These are phyloP conservation scores for Nicotiana benthamiana DNA, from an alignment of 257 asterid species.

Conservation along the genomic window DNA sequence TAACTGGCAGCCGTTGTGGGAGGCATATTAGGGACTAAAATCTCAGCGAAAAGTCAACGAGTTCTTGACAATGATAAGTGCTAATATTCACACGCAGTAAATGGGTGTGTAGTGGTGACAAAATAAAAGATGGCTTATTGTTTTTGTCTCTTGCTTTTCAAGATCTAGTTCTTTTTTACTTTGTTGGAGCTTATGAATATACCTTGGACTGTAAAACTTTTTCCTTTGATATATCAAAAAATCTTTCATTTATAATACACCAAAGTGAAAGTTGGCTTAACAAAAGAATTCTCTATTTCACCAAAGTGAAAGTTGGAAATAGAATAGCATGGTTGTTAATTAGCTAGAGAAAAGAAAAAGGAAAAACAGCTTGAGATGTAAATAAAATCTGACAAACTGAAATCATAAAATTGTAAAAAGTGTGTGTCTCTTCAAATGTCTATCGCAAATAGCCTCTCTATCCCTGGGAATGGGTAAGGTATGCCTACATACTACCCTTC, in stretches of 20 bases:
- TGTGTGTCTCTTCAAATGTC: background rate
- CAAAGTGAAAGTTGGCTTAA: background rate
- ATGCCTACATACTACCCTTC: too few species aligned
- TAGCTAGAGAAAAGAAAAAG: background rate
- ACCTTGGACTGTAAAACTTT: background rate
- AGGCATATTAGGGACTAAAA: background rate
- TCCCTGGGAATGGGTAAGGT: too few species aligned
- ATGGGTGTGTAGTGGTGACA: background rate
- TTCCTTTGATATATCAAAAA: background rate
- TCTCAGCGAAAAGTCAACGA: background rate
- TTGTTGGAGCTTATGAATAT: background rate
- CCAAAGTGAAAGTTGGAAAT: background rate
- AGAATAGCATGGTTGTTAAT: background rate
- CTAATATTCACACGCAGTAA: background rate
- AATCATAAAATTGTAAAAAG: background rate
- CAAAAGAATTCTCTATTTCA: background rate
- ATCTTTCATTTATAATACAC: background rate
- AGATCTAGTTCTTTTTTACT: background rate
- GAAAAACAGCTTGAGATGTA: background rate
- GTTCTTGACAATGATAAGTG: background rate
- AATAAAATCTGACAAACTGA: background rate
- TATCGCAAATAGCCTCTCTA: too few species aligned
- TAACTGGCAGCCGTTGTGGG: background rate
- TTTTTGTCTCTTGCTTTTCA: background rate
- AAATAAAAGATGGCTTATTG: background rate